Evolutionary conservation across 805 yeast genomes (phyloP).

Genomic region (Candida ulmi): DNA sequence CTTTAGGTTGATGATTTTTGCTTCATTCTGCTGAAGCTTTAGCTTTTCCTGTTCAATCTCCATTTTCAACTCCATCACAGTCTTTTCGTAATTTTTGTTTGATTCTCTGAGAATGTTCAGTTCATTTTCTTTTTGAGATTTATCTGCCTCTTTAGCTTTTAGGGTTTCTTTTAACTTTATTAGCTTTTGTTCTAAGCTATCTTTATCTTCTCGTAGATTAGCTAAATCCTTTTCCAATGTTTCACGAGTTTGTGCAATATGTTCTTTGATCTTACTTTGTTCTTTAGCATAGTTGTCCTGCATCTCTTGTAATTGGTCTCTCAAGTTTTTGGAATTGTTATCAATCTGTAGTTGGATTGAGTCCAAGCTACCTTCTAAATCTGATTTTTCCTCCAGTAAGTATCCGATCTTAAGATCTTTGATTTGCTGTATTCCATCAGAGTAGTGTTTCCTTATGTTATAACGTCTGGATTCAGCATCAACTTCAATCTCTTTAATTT

Average conservation of each 20-base stretch:
- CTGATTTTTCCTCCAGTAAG: slow-evolving; percentile 25
- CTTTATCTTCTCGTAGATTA: slow-evolving; percentile 2
- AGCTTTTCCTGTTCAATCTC: slow-evolving; percentile 5
- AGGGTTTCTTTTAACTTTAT: background rate
- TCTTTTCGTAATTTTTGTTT: slow-evolving; percentile 12
- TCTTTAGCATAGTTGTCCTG: slow-evolving; percentile 20
- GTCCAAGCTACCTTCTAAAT: slow-evolving; percentile 24
- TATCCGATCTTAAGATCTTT: slow-evolving; percentile 29
- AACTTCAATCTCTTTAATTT: slow-evolving; percentile 26
- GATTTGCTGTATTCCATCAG: slow-evolving; percentile 36
- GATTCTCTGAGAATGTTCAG: slow-evolving; percentile 9
- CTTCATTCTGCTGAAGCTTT: background rate
- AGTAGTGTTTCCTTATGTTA: slow-evolving; percentile 27
- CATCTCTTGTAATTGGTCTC: slow-evolving; percentile 14
- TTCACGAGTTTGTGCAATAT: slow-evolving; percentile 18
- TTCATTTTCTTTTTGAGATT: background rate
- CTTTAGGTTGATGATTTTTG: background rate
- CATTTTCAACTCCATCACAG: slow-evolving; percentile 13
- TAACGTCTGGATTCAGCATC: slow-evolving; percentile 33
- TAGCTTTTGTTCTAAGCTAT: background rate
- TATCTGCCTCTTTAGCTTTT: background rate
- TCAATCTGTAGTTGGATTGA: slow-evolving; percentile 22
- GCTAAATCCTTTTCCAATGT: slow-evolving; percentile 5
- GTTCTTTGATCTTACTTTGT: slow-evolving; percentile 17
- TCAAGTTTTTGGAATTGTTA: slow-evolving; percentile 16